Evolutionary conservation across 2,329 filamentous ascomycete genomes (phyloP).

Genomic region (Geosmithia flava): DNA sequence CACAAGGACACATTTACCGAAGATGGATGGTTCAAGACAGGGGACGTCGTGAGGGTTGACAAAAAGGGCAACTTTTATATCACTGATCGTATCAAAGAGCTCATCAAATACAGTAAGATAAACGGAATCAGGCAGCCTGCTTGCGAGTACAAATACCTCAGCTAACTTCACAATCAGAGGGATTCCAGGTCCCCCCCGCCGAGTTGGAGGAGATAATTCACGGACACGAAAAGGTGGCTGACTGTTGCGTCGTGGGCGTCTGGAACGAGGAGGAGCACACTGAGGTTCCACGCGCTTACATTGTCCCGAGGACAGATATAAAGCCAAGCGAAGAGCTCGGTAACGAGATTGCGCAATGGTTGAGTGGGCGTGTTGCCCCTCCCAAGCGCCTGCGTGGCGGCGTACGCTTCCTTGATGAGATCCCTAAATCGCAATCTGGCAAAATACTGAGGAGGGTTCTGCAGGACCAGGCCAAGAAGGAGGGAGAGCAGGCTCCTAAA

Average conservation of each 20-base stretch:
- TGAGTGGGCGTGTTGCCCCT: conserved; percentile 45
- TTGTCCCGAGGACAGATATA: conserved; percentile 22
- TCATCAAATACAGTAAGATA: conserved; percentile 36
- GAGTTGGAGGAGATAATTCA: conserved; percentile 44
- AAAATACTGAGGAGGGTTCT: conserved; percentile 38
- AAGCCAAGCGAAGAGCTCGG: conserved; percentile 17
- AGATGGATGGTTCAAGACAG: conserved; percentile 84
- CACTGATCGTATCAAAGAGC: conserved; percentile 72
- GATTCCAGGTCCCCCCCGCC: conserved; percentile 58
- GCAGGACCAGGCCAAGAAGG: conserved; percentile 25
- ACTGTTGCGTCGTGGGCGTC: conserved; percentile 55
- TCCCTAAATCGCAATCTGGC: conserved; percentile 56
- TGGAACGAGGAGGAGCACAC: conserved; percentile 46
- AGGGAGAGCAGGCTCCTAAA: conserved; percentile 15
- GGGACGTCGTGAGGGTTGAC: conserved; percentile 74
- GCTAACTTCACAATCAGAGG: conserved; percentile 26
- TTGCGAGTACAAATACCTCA: neutral
- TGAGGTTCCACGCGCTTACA: conserved; percentile 48
- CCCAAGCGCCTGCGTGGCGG: conserved; percentile 63
- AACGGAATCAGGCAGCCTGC: too few species aligned
- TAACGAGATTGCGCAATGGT: conserved; percentile 21
- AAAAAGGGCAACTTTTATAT: conserved; percentile 74
- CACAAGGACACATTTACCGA: conserved; percentile 58
- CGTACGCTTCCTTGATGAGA: conserved; percentile 51
- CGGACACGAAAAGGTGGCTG: conserved; percentile 30